phyloP scores from a whole-genome alignment of 2,329 filamentous ascomycete species.

The Samsoniella hepiali region DNA sequence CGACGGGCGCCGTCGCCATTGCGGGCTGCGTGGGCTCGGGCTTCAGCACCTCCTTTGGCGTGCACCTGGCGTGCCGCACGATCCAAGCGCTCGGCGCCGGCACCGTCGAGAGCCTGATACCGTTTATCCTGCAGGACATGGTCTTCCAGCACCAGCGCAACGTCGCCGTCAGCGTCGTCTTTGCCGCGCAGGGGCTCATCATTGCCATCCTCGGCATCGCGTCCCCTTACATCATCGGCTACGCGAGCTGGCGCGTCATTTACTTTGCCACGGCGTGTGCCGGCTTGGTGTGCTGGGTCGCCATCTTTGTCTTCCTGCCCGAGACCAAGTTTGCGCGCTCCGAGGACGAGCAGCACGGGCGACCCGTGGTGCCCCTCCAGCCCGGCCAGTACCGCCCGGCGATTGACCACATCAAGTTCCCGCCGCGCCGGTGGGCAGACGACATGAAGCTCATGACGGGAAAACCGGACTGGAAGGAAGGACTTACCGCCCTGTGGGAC shows the following conservation, averaged over 20 bases:
- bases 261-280: conserved; percentile 33
- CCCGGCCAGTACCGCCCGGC: conserved; percentile 28
- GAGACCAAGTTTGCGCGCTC: conserved; percentile 34
- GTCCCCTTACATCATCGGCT: conserved; percentile 30
- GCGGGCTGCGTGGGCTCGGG: conserved; percentile 36
- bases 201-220: conserved; percentile 30
- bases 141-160: conserved; percentile 38
- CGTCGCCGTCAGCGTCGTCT: conserved; percentile 31
- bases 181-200: conserved; percentile 30
- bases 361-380: conserved; percentile 24
- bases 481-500: conserved; percentile 26
- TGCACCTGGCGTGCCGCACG: conserved; percentile 33
- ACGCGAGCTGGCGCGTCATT: conserved; percentile 34
- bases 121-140: conserved; percentile 37
- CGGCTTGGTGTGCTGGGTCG: conserved; percentile 32
- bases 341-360: conserved; percentile 27
- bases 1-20: conserved; percentile 33
- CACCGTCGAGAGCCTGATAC: conserved; percentile 35
- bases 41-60: conserved; percentile 28
- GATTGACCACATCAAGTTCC: conserved; percentile 28
- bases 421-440: conserved; percentile 29
- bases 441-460: conserved; percentile 33
- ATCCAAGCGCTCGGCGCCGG: conserved; percentile 36
- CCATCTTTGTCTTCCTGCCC: conserved; percentile 31
- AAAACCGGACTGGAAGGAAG: conserved; percentile 29